phyloP scores from a whole-genome alignment of 805 yeast genomes.

The Candida wancherniae region DNA sequence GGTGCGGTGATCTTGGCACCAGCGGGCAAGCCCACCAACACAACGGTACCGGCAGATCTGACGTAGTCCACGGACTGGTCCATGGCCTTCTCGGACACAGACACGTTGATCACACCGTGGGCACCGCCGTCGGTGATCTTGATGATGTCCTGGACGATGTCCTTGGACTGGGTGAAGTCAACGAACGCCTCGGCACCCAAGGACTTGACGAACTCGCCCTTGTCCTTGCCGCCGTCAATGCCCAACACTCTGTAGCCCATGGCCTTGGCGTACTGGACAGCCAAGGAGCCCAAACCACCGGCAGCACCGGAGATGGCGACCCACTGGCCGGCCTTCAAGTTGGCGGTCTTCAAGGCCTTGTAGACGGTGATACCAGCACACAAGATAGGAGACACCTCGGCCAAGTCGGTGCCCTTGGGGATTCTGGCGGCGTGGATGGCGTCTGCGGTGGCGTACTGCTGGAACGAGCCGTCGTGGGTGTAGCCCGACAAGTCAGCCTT shows the following conservation, averaged over 20 bases:
- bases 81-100: constrained; percentile 68
- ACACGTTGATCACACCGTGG: constrained; percentile 71
- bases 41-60: constrained; percentile 30
- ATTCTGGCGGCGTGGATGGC: constrained; percentile 82
- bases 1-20: constrained; percentile 67
- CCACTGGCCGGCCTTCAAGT: constrained; percentile 66
- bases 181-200: constrained; percentile 26
- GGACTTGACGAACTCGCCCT: constrained; percentile 43
- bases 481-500: constrained; percentile 67
- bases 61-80: constrained; percentile 39
- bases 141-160: constrained; percentile 51
- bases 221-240: constrained; percentile 65
- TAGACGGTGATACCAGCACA: constrained; percentile 92
- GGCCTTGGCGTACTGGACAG: constrained; percentile 70
- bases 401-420: constrained; percentile 70
- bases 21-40: constrained; percentile 70
- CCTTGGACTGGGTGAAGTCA: constrained; percentile 39
- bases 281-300: constrained; percentile 74
- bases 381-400: constrained; percentile 72
- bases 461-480: constrained; percentile 89
- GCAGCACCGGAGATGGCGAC: constrained; percentile 76
- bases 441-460: constrained; percentile 85
- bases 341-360: constrained; percentile 83
- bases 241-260: constrained; percentile 72
- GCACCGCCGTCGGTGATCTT: constrained; percentile 68